Percentiles rank a stretch among this genome's conserved stretches.
These are phyloP conservation scores for Mortierella antarctica DNA, from an alignment of 192 early-diverging fungal species.

Conservation along the genomic window DNA sequence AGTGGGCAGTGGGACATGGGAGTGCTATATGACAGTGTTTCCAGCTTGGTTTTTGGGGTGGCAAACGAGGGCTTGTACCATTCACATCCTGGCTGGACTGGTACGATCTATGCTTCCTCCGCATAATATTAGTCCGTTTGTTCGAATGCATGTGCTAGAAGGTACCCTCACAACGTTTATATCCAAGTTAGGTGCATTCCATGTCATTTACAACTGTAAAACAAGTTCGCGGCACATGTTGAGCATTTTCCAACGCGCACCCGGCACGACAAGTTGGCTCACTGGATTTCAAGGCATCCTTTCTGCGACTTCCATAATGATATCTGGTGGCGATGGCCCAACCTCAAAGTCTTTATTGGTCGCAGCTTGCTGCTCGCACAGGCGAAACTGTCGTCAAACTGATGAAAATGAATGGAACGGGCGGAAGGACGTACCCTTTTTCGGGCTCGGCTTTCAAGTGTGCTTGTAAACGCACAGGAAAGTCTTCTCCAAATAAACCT, in stretches of 20 bases:
- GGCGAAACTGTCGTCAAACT: neutral
- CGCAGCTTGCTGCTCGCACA: conserved; percentile 30
- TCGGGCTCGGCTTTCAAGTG: no score
- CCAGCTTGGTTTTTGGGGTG: conserved; percentile 25
- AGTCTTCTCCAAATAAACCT: neutral
- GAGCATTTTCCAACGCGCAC: conserved; percentile 40
- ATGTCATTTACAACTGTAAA: conserved; percentile 46
- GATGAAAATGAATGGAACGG: conserved; percentile 23
- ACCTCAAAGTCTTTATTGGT: conserved; percentile 48
- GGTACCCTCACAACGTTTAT: no score
- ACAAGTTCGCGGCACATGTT: neutral
- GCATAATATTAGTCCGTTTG: no score
- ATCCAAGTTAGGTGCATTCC: conserved; percentile 28
- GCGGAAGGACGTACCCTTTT: no score
- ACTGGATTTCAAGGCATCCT: conserved; percentile 26
- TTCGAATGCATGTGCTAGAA: neutral
- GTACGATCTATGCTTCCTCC: neutral
- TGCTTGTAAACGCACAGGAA: no score
- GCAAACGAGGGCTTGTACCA: conserved; percentile 28
- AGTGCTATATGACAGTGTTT: conserved; percentile 38
- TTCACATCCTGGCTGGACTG: conserved; percentile 48
- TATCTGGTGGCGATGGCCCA: neutral
- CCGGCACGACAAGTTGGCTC: conserved; percentile 34
- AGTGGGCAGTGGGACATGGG: conserved; percentile 49
- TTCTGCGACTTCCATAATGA: neutral